Conservation (phyloP, 2,329 filamentous ascomycete species). For the Ophiostoma quercus region DNA sequence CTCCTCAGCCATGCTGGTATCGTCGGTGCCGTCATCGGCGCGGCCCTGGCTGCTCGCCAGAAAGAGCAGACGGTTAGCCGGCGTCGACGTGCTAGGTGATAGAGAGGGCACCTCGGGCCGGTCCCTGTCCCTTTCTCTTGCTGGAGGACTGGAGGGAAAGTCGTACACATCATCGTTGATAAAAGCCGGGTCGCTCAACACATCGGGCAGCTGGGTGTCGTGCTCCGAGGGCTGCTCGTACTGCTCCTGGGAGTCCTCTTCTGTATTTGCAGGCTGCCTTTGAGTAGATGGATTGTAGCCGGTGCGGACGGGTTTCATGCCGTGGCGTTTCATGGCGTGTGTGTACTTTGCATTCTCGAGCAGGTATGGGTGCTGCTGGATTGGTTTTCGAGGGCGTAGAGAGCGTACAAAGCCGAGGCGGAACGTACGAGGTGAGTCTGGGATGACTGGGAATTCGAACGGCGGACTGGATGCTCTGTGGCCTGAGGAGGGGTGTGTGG, state of each 20-base stretch:
- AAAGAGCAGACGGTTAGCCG: slow-evolving; percentile 26
- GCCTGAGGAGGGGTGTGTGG: not conserved
- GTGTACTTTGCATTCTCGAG: slow-evolving; percentile 53
- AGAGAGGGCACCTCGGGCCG: slow-evolving; percentile 25
- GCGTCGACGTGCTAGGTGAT: slow-evolving; percentile 32
- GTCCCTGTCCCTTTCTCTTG: not conserved
- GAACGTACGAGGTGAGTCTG: slow-evolving; percentile 28
- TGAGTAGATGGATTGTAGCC: slow-evolving; percentile 30
- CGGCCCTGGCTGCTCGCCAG: slow-evolving; percentile 32
- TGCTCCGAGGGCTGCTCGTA: slow-evolving; percentile 48
- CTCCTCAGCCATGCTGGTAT: slow-evolving; percentile 33
- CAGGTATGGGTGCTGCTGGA: slow-evolving; percentile 56
- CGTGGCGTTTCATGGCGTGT: slow-evolving; percentile 49
- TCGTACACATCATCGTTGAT: slow-evolving; percentile 17
- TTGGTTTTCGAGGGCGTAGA: slow-evolving; percentile 55
- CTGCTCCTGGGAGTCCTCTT: slow-evolving; percentile 45
- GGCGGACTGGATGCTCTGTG: slow-evolving; percentile 5
- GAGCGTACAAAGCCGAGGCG: slow-evolving; percentile 41
- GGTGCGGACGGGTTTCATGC: slow-evolving; percentile 49
- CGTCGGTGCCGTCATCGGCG: slow-evolving; percentile 32
- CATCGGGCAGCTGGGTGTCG: slow-evolving; percentile 41
- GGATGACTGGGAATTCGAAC: slow-evolving; percentile 13
- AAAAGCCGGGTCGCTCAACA: not conserved
- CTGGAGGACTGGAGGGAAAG: slow-evolving; percentile 19
- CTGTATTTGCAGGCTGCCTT: slow-evolving; percentile 24